These are phyloP conservation scores for Mollisia scopiformis DNA, from an alignment of 2,329 filamentous ascomycete species.

Conservation along the genomic window DNA sequence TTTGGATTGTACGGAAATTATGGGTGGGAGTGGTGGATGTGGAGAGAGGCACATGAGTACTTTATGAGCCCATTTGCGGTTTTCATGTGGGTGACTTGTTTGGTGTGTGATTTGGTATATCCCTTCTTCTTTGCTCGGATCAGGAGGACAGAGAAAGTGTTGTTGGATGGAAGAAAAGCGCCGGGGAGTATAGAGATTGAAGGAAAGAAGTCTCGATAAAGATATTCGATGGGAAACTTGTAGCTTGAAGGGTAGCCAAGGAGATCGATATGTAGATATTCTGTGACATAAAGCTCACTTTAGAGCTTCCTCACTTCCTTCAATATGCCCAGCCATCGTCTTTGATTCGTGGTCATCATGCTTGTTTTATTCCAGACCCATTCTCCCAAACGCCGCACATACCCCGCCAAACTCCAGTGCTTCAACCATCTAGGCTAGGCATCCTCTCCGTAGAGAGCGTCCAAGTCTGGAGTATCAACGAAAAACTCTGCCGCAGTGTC, in stretches of 20 bases:
- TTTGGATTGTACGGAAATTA: constrained; percentile 45
- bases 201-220: not conserved
- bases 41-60: constrained; percentile 54
- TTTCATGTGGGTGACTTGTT: constrained; percentile 44
- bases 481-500: constrained; percentile 22
- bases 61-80: constrained; percentile 46
- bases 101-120: constrained; percentile 49
- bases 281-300: too few species aligned
- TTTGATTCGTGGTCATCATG: not conserved
- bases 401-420: not conserved
- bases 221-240: not conserved
- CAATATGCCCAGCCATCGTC: not conserved
- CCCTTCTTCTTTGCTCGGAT: constrained; percentile 46
- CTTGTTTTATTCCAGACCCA: not conserved
- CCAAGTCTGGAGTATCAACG: constrained; percentile 28
- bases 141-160: constrained; percentile 41
- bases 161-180: constrained; percentile 40
- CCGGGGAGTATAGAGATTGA: constrained; percentile 1
- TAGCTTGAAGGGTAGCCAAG: not conserved
- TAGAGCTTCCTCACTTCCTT: too few species aligned
- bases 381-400: not conserved
- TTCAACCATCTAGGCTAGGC: constrained; percentile 3
- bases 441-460: constrained; percentile 29
- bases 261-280: too few species aligned
- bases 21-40: constrained; percentile 50